A percentile compares a stretch with the other conserved stretches of the same genome.
Conservation (phyloP, 768 basidiomycete genomes). For the Naganishia vishniacii region DNA sequence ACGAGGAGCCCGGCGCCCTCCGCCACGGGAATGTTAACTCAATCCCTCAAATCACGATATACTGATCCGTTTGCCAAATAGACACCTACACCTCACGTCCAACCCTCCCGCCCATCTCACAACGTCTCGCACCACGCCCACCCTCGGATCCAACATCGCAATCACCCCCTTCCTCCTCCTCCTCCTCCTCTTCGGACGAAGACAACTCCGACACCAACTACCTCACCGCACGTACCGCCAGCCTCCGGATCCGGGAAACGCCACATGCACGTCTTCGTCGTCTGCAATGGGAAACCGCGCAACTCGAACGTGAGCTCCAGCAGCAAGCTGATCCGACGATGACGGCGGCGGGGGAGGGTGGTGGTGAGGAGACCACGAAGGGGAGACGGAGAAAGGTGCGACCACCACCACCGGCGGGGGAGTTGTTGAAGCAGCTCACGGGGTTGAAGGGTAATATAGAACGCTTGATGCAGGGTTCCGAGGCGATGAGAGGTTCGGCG, state of each 20-base stretch:
- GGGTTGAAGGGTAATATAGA: background rate
- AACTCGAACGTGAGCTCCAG: slow-evolving; percentile 71
- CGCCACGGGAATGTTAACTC: too few relatives aligned
- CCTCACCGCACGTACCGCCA: slow-evolving; percentile 4
- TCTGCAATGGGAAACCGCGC: slow-evolving; percentile 69
- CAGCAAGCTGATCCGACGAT: slow-evolving; percentile 57
- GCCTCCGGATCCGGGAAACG: slow-evolving; percentile 38
- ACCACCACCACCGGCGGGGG: background rate
- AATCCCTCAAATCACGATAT: too few relatives aligned
- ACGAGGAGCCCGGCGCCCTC: too few relatives aligned
- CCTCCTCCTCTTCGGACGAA: slow-evolving; percentile 16
- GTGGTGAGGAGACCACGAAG: too few relatives aligned
- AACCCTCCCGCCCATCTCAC: slow-evolving; percentile 33
- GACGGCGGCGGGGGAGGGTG: slow-evolving; percentile 32
- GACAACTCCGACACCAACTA: slow-evolving; percentile 18
- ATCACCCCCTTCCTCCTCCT: background rate
- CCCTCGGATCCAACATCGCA: background rate
- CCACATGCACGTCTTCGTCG: slow-evolving; percentile 48
- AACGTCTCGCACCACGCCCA: slow-evolving; percentile 3
- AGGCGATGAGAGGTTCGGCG: too few relatives aligned
- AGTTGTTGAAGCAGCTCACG: background rate
- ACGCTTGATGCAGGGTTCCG: background rate
- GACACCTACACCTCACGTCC: slow-evolving; percentile 34
- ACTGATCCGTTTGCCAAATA: background rate
- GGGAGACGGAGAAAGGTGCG: background rate